Evolutionary conservation across 371 early-diverging fungal species (phyloP), one percentile per base, ranked within the genome.

Genomic region (Haplosporangium sp.): DNA sequence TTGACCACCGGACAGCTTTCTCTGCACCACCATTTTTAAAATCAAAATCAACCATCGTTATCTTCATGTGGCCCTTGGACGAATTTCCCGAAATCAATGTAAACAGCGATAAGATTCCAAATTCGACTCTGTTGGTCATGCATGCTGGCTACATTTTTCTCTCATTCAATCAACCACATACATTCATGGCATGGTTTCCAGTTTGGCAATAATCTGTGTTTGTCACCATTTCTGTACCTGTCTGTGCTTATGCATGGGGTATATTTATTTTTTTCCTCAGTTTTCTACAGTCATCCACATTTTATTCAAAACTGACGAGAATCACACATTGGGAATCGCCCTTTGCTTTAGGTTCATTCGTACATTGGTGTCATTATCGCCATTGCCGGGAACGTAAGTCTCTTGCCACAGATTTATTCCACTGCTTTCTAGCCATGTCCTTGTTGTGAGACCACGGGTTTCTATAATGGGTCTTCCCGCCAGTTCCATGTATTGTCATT

Each of bases 301-400:
- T 23, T 42, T 21, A 18, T 37, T 50, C 21, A 52, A 14, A 29
- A 29, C 29, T 29, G 29, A 29, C 37, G 45, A 59, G 20, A 14
- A 23, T 16, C 47, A 45, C 29, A 7, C 55, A 29, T 13, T 46
- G 13, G 13, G 21, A 8, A 29, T 60, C 51, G 10, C 36, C 46
- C n/a, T 12, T 42, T 20, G 16, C 51, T 37, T 20, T 54, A 82
- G 81, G 80, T 87, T 29, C 85, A 84, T 64, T 83, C 87, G 37
- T 85, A 87, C 79, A 89, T 90, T 59, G 91, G 91, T 48, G 89
- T 90, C 11, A 56, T 87, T 20, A 85, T 89, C 20, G 88, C 91
- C 58, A 83, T 89, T 42, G 80, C 82, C 53, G 91, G 91, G 60
- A 90, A 90, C 74, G 89, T 87, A 83, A 76, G 84, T 77, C 37